These are phyloP conservation scores for Evernia prunastri DNA, from an alignment of 495 filamentous ascomycete species.

Conservation along the genomic window DNA sequence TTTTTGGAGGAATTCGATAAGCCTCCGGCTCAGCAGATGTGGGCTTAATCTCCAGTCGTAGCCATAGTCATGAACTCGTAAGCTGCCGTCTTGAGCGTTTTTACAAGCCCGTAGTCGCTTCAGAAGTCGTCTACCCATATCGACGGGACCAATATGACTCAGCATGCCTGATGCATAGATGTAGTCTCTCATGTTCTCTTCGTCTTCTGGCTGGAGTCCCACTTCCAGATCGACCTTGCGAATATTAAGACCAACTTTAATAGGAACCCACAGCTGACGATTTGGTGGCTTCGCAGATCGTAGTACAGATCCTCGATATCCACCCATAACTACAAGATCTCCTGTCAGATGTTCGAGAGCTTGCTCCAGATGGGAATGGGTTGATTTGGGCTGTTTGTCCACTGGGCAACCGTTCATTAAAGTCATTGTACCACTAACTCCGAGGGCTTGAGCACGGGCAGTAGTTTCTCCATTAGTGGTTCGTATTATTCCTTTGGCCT, in stretches of 20 bases:
- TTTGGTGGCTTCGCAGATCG: slow-evolving; percentile 77
- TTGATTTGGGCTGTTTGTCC: slow-evolving; percentile 26
- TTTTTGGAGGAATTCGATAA: slow-evolving; percentile 64
- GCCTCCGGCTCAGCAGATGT: slow-evolving; percentile 59
- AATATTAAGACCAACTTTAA: slow-evolving; percentile 89
- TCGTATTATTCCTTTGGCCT: slow-evolving; percentile 16
- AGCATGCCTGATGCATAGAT: slow-evolving; percentile 84
- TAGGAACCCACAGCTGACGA: slow-evolving; percentile 83
- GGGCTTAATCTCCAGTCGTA: slow-evolving; percentile 95
- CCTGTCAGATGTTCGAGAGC: slow-evolving; percentile 67
- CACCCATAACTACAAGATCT: slow-evolving; percentile 83
- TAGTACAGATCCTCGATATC: slow-evolving; percentile 83
- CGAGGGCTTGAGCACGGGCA: not conserved
- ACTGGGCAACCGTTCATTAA: not conserved
- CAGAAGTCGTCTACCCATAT: slow-evolving; percentile 76
- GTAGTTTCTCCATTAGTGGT: slow-evolving; percentile 1
- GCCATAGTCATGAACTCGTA: slow-evolving; percentile 83
- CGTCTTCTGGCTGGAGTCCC: slow-evolving; percentile 74
- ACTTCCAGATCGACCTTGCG: slow-evolving; percentile 89
- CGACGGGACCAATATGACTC: slow-evolving; percentile 83
- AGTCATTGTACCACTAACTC: not conserved
- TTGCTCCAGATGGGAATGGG: slow-evolving; percentile 51
- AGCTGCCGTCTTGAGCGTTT: slow-evolving; percentile 60
- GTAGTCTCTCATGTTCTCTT: slow-evolving; percentile 72
- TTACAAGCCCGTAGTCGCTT: slow-evolving; percentile 68